Base-by-base conservation (phyloP, 768 basidiomycete genomes). In the Myochromella boudieri region DNA sequence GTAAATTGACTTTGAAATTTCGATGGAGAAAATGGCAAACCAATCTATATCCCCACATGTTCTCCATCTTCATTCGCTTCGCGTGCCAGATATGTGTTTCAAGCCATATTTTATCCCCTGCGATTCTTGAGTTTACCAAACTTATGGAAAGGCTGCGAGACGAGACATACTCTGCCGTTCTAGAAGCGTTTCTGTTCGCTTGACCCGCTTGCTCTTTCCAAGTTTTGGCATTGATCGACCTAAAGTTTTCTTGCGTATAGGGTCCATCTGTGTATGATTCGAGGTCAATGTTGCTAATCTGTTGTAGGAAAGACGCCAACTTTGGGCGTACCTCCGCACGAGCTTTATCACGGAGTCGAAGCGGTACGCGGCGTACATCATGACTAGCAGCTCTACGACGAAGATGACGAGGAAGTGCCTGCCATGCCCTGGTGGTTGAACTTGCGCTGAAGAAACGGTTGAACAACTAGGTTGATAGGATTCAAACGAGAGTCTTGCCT, bases 51-150 rank as follows among this genome's bases (percentile, higher is more conserved):
- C 91, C 92, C 94, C 94, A 98, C 65, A 90, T 75, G 52, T 84
- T 85, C 55, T 85, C 78, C 95, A 98, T 97, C 51, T 86, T 82
- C 84, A 95, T 95, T 5, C 97, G 81, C 66, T 97, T 98, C 1
- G 94, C 90, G 58, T 97, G 95, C 92, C 94, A 98, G 15, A 98
- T 67, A 63, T 99, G 97, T 4, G 94, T 95, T 61, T 95, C 92
- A 0, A 99, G 80, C 95, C 95, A 98, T 10, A 77, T 70, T 64
- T 97, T 97, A 53, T 89, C 77, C 24, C 74, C 95, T 97, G 25
- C n/a, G n/a, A n/a, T n/a, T n/a, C n/a, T 53, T 2, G 32, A 39
- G 9, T 21, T 28, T 34, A 34, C 33, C 33, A 6, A 6, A 4
- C 40, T 25, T 48, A 47, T 33, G 14, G 37, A 14, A 20, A 42